These are phyloP conservation scores for Aspergillus ustus DNA, from an alignment of 2,329 filamentous ascomycete species.

Conservation along the genomic window DNA sequence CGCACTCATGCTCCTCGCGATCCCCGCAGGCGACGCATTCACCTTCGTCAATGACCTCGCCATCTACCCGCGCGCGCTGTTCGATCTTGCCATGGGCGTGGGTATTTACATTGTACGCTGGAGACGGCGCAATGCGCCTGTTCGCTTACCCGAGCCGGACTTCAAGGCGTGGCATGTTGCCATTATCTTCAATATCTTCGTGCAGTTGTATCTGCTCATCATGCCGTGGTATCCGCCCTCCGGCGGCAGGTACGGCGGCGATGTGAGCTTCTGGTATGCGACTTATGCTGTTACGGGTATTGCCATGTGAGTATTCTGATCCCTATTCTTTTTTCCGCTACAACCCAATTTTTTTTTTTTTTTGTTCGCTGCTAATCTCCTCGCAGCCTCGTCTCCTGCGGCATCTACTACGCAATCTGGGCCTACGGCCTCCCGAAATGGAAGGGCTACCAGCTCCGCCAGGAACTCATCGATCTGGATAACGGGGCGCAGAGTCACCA, in stretches of 20 bases:
- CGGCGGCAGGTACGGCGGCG: constrained; percentile 62
- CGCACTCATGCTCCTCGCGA: constrained; percentile 62
- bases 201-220: constrained; percentile 65
- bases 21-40: constrained; percentile 68
- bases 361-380: too few species aligned
- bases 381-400: constrained; percentile 56
- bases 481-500: constrained; percentile 53
- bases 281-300: constrained; percentile 70
- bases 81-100: constrained; percentile 59
- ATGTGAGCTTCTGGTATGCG: constrained; percentile 75
- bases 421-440: constrained; percentile 59
- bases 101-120: constrained; percentile 64
- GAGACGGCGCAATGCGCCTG: constrained; percentile 56
- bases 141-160: constrained; percentile 53
- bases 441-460: constrained; percentile 58
- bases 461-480: constrained; percentile 55
- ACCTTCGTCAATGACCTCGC: constrained; percentile 65
- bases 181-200: constrained; percentile 62
- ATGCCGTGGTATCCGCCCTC: constrained; percentile 75
- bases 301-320: constrained; percentile 56
- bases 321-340: not conserved
- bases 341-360: too few species aligned
- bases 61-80: constrained; percentile 63
- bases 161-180: constrained; percentile 65
- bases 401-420: constrained; percentile 63